These are phyloP conservation scores for Diaporthe sp. DNA, from an alignment of 2,329 filamentous ascomycete species.

Conservation along the genomic window DNA sequence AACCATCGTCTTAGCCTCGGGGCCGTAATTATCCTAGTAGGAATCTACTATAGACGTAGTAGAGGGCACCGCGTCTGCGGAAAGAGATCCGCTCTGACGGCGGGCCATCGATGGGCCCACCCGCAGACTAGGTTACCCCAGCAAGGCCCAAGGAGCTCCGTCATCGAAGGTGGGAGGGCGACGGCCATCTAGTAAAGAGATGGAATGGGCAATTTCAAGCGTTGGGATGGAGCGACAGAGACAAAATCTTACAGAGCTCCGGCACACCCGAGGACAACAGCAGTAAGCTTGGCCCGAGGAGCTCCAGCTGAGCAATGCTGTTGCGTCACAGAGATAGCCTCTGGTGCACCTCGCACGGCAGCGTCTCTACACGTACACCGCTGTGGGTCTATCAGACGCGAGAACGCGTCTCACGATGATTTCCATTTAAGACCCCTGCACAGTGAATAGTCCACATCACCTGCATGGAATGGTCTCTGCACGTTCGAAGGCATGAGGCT, in stretches of 20 bases:
- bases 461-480: background rate
- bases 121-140: slow-evolving; percentile 28
- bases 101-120: background rate
- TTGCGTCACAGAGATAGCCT: background rate
- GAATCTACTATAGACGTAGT: background rate
- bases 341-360: background rate
- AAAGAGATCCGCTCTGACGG: slow-evolving; percentile 23
- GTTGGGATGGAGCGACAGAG: background rate
- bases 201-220: slow-evolving; percentile 9
- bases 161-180: slow-evolving; percentile 2
- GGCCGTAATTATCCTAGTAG: background rate
- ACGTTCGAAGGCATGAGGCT: background rate
- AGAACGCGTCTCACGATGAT: slow-evolving; percentile 13
- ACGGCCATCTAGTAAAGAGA: background rate
- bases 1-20: background rate
- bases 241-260: slow-evolving; percentile 2
- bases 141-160: background rate
- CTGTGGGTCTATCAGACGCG: slow-evolving; percentile 33
- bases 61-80: background rate
- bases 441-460: background rate
- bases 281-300: background rate
- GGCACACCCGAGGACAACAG: background rate
- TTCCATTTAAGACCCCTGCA: slow-evolving; percentile 25
- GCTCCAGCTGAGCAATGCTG: background rate
- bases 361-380: background rate